Percentiles rank a stretch among this genome's conserved stretches.
Conservation (phyloP, 2,329 filamentous ascomycete species). For the Hawksworthiomyces lignivorus region DNA sequence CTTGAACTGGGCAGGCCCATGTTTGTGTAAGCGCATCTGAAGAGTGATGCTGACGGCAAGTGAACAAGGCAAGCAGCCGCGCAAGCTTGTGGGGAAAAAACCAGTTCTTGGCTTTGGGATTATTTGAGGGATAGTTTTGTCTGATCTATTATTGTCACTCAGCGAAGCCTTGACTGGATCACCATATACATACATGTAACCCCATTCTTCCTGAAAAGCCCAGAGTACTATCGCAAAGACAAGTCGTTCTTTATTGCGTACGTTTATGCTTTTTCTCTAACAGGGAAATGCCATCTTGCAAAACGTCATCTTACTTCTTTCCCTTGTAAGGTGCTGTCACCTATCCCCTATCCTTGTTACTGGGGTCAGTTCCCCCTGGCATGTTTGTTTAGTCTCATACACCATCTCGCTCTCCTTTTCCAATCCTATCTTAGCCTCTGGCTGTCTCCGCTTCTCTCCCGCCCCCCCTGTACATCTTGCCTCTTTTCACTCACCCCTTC, state of each 20-base stretch:
- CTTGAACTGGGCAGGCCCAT: conserved; percentile 4
- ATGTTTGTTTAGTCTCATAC: conserved; percentile 1
- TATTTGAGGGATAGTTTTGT: neutral
- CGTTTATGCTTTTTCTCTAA: no score
- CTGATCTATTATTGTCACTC: neutral
- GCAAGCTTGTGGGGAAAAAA: conserved; percentile 3
- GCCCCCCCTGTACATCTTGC: conserved; percentile 3
- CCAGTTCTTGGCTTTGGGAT: no score
- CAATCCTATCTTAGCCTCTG: conserved; percentile 6
- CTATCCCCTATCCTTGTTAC: conserved; percentile 6
- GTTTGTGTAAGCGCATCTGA: no score
- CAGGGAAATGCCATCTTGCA: no score
- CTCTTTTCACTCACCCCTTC: neutral
- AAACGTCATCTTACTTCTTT: no score
- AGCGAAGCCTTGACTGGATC: conserved; percentile 2
- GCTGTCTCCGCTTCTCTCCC: conserved; percentile 1
- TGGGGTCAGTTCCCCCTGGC: neutral
- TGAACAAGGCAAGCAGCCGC: conserved; percentile 6
- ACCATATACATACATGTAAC: neutral
- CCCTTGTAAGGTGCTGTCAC: no score
- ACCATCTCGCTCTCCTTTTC: conserved; percentile 1
- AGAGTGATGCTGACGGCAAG: no score
- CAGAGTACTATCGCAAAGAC: conserved; percentile 1
- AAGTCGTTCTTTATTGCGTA: neutral
- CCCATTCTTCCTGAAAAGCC: neutral